These are phyloP conservation scores for Elasticomyces elasticus DNA, from an alignment of 495 filamentous ascomycete species.

Conservation along the genomic window DNA sequence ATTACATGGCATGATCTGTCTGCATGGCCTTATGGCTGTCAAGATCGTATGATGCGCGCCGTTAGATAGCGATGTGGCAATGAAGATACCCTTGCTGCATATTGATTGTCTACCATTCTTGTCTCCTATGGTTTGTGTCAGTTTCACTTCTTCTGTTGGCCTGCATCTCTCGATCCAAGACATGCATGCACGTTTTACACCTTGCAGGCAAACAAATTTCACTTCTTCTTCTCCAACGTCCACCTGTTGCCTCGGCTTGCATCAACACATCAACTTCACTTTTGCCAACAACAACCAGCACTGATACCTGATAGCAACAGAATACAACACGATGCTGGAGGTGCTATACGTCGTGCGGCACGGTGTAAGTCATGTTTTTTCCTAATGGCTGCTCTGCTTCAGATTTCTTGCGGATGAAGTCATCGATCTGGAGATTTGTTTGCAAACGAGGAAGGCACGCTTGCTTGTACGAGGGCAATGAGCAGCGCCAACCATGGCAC, in stretches of 20 bases:
- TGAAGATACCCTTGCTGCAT: background rate
- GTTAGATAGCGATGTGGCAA: background rate
- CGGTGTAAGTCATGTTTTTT: conserved; percentile 51
- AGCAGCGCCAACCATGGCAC: background rate
- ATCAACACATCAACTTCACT: background rate
- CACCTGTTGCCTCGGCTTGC: background rate
- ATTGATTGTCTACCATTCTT: background rate
- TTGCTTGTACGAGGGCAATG: background rate
- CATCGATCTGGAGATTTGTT: background rate
- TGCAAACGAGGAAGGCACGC: background rate
- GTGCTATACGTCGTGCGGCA: conserved; percentile 79
- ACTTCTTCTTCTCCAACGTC: background rate
- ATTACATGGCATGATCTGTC: background rate
- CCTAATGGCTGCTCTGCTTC: background rate
- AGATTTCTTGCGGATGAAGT: background rate
- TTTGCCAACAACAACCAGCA: background rate
- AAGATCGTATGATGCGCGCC: background rate
- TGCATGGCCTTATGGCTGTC: background rate
- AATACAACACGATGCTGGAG: conserved; percentile 43
- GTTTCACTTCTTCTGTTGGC: background rate
- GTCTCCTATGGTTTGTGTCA: background rate
- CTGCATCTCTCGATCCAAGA: too few relatives aligned
- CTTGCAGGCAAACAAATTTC: background rate
- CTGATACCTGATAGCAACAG: background rate
- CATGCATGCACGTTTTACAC: background rate